Base-by-base conservation (phyloP, 371 early-diverging fungal genomes). In the Nematocida displodere region DNA sequence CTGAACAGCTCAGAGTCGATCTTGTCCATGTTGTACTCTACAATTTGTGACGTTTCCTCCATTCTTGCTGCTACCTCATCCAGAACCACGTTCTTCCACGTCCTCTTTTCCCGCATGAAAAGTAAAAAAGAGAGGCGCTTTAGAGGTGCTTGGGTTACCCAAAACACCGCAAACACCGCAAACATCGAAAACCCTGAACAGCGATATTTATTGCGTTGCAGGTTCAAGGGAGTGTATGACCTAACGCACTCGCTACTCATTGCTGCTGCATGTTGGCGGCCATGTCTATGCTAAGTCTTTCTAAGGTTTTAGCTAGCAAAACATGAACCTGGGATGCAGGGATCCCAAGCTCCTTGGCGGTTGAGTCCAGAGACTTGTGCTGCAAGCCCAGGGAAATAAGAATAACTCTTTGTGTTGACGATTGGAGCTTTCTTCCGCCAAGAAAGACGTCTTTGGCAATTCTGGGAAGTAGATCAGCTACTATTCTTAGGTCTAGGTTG, bases 21-120 rank as follows among this genome's bases (percentile, higher is more conserved):
- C 36, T 61, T 56, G 34, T 71, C 75, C 75, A 71, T 58, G n/a
- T 42, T 62, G 33, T 71, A 71, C 49, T 71, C 75, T 33, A 71
- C 24, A 22, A 59, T 48, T 1, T 47, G 2, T n/a, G 36, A 33
- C 0, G 56, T n/a, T 7, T 39, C 24, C 26, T 46, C 36, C 44
- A 15, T 11, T 20, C 17, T 46, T 4, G 15, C 36, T 24, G 37
- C 34, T 36, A 64, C 39, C 34, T 11, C 17, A 22, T 64, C 39
- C 31, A 52, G 0, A 64, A 64, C 54, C n/a, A 3, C 8, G 3
- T 26, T 11, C 24, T 13, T 37, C 15, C 4, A 20, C 34, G 34
- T 47, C 5, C 33, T 29, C 29, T 48, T 63, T 28, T 22, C 33
- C 7, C 24, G 34, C 40, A 49, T 66, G 8, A 8, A 56, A 40